These are phyloP conservation scores for Gaultheria prostrata DNA, from an alignment of 148 eudicot species.

Conservation along the genomic window DNA sequence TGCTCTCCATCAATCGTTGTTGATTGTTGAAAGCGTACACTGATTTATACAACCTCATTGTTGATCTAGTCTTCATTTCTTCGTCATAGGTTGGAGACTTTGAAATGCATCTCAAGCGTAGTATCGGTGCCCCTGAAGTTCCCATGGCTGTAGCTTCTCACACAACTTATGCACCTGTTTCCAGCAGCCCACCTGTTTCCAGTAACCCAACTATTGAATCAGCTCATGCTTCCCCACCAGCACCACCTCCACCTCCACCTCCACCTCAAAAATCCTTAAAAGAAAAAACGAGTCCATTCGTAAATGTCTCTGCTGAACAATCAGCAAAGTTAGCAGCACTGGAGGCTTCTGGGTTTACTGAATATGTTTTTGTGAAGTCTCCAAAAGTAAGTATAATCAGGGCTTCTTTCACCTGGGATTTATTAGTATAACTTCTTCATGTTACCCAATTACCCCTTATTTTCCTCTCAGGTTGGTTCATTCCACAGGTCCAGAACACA, in stretches of 20 bases:
- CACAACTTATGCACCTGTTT: conserved; percentile 48
- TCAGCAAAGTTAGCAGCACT: conserved; percentile 65
- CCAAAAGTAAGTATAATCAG: conserved; percentile 59
- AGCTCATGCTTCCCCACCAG: conserved; percentile 36
- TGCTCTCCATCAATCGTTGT: background rate
- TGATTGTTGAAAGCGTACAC: background rate
- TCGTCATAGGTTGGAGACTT: conserved; percentile 70
- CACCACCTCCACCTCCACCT: conserved; percentile 39
- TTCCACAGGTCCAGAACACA: conserved; percentile 67
- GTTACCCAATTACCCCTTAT: background rate
- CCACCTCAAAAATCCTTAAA: conserved; percentile 42
- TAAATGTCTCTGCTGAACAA: conserved; percentile 43
- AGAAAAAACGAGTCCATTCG: conserved; percentile 66
- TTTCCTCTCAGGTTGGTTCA: conserved; percentile 64
- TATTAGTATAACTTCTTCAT: background rate
- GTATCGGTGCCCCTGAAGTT: conserved; percentile 44
- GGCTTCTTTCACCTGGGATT: conserved; percentile 2
- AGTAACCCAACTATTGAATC: conserved; percentile 51
- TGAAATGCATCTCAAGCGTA: conserved; percentile 89
- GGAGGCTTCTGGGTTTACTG: conserved; percentile 79
- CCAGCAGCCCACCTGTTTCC: conserved; percentile 60
- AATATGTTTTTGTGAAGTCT: conserved; percentile 70
- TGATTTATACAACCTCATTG: background rate
- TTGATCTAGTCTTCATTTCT: conserved; percentile 10
- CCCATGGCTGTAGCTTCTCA: conserved; percentile 43